Base-by-base conservation (phyloP, 1,139 yeast genomes). In the Geotrichum cucujoidarum region DNA sequence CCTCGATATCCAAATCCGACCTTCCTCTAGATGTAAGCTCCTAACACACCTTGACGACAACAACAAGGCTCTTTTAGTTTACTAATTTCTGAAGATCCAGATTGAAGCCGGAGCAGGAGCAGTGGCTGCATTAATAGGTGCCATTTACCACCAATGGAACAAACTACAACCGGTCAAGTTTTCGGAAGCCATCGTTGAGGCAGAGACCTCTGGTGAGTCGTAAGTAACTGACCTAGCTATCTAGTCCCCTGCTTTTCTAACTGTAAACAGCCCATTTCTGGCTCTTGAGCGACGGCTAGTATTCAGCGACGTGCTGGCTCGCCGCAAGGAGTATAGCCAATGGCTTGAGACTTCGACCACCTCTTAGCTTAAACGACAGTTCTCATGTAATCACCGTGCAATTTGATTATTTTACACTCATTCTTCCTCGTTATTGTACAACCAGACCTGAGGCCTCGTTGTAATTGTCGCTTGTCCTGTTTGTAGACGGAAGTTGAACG, bases 251-350 rank as follows among this genome's bases (percentile, higher is more conserved):
- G 36, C 27, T 24, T 24, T 10, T 24, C 27, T 24, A 24, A 24
- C 10, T 24, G 27, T 24, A 6, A n/a, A 6, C 27, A 59, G 63
- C 41, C 63, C 64, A 1, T 66, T 53, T 47, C 51, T 52, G 4
- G 47, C 48, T 8, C 56, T 67, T 20, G 71, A 67, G 44, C 57
- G 59, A n/a, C 49, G 71, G 29, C 66, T 70, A 1, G 55, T 59
- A 16, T 67, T 66, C 50, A 60, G 58, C 46, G 64, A 66, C 52
- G 48, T 67, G 14, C 45, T 49, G 3, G 56, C 57, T 6, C 58
- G 60, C 36, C 51, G 70, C 24, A 48, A 57, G 44, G 63, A 58
- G 38, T 66, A 52, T 46, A 36, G 55, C 10, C 52, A 55, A n/a
- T 67, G 68, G 68, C 16, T 40, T 16, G 40, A 49, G 17, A 41